Base-by-base conservation (phyloP, 1,139 yeast genomes). In the Diutina pseudorugosa region DNA sequence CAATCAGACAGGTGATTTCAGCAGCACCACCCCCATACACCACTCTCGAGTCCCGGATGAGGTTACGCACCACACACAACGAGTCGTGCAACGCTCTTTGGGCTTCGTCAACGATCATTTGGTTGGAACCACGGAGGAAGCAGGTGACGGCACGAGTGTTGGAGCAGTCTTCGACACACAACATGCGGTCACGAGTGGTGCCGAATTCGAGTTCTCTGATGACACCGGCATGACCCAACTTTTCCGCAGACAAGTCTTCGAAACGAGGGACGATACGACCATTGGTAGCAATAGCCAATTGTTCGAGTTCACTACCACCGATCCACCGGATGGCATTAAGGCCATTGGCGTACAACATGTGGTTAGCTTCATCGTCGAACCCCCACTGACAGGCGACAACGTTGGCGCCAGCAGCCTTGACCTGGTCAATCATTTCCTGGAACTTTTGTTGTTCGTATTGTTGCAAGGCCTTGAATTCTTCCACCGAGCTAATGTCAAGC, bases 11-110 rank as follows among this genome's bases (percentile, higher is more conserved):
- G 1, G 97, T 77, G 53, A 93, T 82, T 71, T 94, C 99, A 25
- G 98, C 94, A 20, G 98, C 96, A 61, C 98, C 99, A 60, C 98
- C 98, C 58, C 98, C 98, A 64, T 94, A 94, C 16, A 94, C 98
- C 51, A 94, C 89, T 68, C 97, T 80, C 65, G 83, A 85, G 66
- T 94, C 98, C 64, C 85, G 83, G 53, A 94, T 85, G 65, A 94
- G 79, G 71, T 94, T 94, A 72, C 98, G 87, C 40, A 94, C 98
- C 52, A 94, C 98, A 72, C 98, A 93, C 55, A 94, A 73, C 5
- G 98, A 89, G 66, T 94, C 99, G 65, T 93, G 98, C 56, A 94
- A 76, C 1, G 98, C 98, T 69, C 99, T 83, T 60, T 88, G 82
- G 54, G 97, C 95, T 72, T 94, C 98, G 61, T 93, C 98, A 33